These are phyloP conservation scores for Aspergillus tanneri DNA, from an alignment of 2,329 filamentous ascomycete genomes.

Conservation along the genomic window DNA sequence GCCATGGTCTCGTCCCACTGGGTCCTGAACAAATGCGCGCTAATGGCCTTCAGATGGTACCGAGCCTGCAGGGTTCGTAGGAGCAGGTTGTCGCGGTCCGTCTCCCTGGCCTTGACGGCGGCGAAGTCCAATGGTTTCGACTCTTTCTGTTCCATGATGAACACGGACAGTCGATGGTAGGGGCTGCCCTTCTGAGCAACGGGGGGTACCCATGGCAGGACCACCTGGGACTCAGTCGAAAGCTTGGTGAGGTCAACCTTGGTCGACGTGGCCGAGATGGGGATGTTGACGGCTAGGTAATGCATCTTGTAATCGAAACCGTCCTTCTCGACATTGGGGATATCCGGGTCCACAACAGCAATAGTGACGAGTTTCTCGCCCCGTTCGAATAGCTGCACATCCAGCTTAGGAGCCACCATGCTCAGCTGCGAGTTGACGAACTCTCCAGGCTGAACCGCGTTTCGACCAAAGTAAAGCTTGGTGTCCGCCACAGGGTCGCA, in stretches of 20 bases:
- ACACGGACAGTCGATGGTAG: conserved; percentile 84
- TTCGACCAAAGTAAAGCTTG: conserved; percentile 72
- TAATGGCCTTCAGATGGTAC: conserved; percentile 69
- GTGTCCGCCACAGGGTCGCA: conserved; percentile 78
- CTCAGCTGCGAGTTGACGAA: conserved; percentile 73
- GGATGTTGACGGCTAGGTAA: conserved; percentile 75
- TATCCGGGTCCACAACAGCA: conserved; percentile 84
- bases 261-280: conserved; percentile 60
- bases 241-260: conserved; percentile 66
- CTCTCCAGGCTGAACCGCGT: conserved; percentile 70
- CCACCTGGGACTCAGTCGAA: conserved; percentile 62
- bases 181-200: conserved; percentile 85
- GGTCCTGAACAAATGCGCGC: conserved; percentile 82
- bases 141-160: conserved; percentile 76
- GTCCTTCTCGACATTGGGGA: conserved; percentile 74
- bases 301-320: conserved; percentile 79
- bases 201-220: conserved; percentile 78
- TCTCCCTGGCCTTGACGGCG: conserved; percentile 53
- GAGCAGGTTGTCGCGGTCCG: conserved; percentile 66
- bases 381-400: conserved; percentile 79
- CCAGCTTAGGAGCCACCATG: conserved; percentile 71
- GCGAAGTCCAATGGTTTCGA: conserved; percentile 59
- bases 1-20: conserved; percentile 86
- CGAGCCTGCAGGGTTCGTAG: conserved; percentile 72
- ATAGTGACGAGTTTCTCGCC: conserved; percentile 81